Percentiles rank a stretch among this genome's conserved stretches.
Evolutionary conservation across 148 eudicot genomes (phyloP).

Genomic region (Rhododendron ferrugineum): DNA sequence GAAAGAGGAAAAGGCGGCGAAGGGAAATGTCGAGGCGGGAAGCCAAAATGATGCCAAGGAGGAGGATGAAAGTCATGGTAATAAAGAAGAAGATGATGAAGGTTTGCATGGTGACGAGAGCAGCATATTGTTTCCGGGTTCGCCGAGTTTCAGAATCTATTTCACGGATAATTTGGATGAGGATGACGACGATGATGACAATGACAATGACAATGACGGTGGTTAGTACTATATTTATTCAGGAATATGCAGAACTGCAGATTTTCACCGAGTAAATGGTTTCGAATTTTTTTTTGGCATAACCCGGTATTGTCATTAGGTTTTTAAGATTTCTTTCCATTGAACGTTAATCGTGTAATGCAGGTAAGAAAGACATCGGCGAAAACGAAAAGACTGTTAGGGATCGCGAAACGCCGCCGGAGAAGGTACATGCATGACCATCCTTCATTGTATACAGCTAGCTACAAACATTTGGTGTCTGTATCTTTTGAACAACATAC

Average conservation of each 20-base stretch:
- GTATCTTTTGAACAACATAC: not conserved
- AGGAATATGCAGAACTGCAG: not conserved
- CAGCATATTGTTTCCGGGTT: constrained; percentile 2
- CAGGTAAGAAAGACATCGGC: constrained; percentile 8
- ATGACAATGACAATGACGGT: not conserved
- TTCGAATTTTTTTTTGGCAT: not conserved
- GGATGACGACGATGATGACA: constrained; percentile 1
- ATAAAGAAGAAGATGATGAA: constrained; percentile 2
- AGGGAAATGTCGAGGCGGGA: not conserved
- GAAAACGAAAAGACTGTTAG: not conserved
- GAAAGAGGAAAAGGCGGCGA: not conserved
- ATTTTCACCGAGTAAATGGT: not conserved
- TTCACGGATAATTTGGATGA: constrained; percentile 13
- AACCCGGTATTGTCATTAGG: not conserved
- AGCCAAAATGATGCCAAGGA: not conserved
- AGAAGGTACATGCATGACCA: not conserved
- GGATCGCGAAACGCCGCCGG: not conserved
- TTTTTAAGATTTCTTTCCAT: not conserved
- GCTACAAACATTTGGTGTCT: not conserved
- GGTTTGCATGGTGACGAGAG: not conserved
- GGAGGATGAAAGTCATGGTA: constrained; percentile 7
- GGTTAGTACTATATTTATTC: not conserved
- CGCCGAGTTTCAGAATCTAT: constrained; percentile 45
- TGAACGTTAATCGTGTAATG: not conserved
- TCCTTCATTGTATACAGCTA: not conserved